Evolutionary conservation across 2,329 filamentous ascomycete species (phyloP).

Genomic region (Talaromyces sp.): DNA sequence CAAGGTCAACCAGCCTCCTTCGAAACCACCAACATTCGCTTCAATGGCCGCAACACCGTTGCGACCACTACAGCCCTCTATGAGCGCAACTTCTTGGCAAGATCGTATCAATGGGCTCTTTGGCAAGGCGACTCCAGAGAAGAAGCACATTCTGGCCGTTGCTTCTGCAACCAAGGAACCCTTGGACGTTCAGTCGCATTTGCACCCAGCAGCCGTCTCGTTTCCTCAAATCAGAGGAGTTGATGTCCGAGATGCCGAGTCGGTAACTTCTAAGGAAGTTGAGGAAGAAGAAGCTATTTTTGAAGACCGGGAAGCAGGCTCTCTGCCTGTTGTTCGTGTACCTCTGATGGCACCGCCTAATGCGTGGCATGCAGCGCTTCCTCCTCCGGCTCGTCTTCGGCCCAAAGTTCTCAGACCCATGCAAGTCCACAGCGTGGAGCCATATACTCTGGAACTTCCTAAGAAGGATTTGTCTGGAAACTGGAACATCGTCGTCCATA

Average conservation of each 20-base stretch:
- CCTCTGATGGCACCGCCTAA: conserved; percentile 60
- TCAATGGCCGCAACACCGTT: conserved; percentile 40
- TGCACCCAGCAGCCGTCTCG: conserved; percentile 65
- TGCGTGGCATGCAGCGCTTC: conserved; percentile 58
- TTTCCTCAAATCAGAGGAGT: conserved; percentile 31
- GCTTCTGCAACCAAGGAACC: conserved; percentile 66
- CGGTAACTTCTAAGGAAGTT: conserved; percentile 62
- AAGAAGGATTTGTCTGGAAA: conserved; percentile 39
- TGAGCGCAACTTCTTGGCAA: conserved; percentile 64
- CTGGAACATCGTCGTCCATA: conserved; percentile 42
- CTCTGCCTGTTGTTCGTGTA: conserved; percentile 67
- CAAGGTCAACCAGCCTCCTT: conserved; percentile 41
- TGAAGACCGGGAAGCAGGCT: conserved; percentile 76
- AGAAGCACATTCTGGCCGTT: conserved; percentile 56
- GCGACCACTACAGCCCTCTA: conserved; percentile 39
- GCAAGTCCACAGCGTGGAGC: conserved; percentile 49
- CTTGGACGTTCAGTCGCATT: conserved; percentile 55
- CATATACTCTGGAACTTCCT: conserved; percentile 39
- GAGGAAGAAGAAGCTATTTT: conserved; percentile 78
- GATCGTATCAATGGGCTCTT: conserved; percentile 76
- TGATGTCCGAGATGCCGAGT: conserved; percentile 41
- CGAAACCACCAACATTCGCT: conserved; percentile 47
- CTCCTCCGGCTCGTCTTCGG: conserved; percentile 34
- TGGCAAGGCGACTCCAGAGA: conserved; percentile 55
- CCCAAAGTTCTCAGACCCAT: conserved; percentile 54